These are phyloP conservation scores for Candida berthetii DNA, from an alignment of 805 yeast genomes.

Conservation along the genomic window DNA sequence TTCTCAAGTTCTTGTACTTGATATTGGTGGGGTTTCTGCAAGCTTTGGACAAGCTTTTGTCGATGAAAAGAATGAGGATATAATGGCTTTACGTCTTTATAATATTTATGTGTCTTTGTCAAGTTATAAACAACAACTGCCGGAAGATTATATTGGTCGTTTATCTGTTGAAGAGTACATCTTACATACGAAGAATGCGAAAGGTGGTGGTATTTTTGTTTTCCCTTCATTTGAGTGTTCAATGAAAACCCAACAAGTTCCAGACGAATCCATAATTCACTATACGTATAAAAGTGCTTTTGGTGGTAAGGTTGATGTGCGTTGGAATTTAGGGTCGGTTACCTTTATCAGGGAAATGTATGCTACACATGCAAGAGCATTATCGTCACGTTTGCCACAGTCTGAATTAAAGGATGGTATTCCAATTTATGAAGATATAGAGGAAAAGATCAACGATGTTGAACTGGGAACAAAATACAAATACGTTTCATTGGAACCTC, in stretches of 20 bases:
- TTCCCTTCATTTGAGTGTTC: constrained; percentile 71
- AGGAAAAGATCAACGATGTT: constrained; percentile 38
- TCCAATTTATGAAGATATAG: constrained; percentile 24
- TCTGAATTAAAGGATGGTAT: constrained; percentile 7
- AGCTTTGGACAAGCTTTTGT: constrained; percentile 43
- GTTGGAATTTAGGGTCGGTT: constrained; percentile 92
- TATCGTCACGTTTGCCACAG: constrained; percentile 51
- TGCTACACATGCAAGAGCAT: constrained; percentile 74
- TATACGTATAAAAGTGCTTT: constrained; percentile 67
- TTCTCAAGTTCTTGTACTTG: constrained; percentile 62
- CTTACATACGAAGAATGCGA: constrained; percentile 46
- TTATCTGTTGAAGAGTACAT: constrained; percentile 52
- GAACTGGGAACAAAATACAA: constrained; percentile 41
- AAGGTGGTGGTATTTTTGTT: constrained; percentile 74
- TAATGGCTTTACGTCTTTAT: constrained; percentile 52
- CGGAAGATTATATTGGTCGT: constrained; percentile 40
- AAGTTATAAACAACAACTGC: constrained; percentile 40
- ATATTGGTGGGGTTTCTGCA: constrained; percentile 48
- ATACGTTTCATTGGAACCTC: constrained; percentile 65
- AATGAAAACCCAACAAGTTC: constrained; percentile 70
- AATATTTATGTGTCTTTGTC: constrained; percentile 68
- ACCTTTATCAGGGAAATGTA: constrained; percentile 91
- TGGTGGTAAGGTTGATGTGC: constrained; percentile 84
- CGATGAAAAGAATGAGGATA: constrained; percentile 35
- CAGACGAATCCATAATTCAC: constrained; percentile 47